Evolutionary conservation across 2,329 filamentous ascomycete genomes (phyloP), one percentile per base, ranked within the genome.

Genomic region (Apiospora koreana): DNA sequence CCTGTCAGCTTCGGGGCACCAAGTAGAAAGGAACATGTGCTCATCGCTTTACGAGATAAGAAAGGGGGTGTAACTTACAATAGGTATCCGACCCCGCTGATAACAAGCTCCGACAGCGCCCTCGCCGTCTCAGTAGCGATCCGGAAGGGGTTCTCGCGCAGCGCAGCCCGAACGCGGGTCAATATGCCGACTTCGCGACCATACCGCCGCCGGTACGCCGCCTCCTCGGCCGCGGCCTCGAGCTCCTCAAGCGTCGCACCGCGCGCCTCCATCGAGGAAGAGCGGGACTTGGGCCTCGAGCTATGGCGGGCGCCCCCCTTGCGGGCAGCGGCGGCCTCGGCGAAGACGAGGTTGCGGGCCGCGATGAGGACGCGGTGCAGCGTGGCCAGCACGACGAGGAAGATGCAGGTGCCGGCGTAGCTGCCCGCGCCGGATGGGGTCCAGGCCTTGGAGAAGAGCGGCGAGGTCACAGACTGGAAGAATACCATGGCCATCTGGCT

Each of bases 381-480:
- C 71, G 91, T 84, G 71, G 91, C 91, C 69, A 98, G 90, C 64
- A 92, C 76, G 78, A 97, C 90, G 71, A 98, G 87, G 83, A 98
- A 98, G 80, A 98, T 93, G 84, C 95, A 97, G 38, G 94, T 97
- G 70, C 90, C 95, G 1, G 94, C 94, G 81, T 98, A 98, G 71
- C 87, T 83, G 75, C 92, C 94, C 4, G 87, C 83, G 43, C 84
- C 90, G 35, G 79, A 82, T 4, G 95, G 95, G 1, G 92, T 92
- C 94, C 95, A 98, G 69, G 85, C 80, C 21, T 82, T 79, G 14
- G 93, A 91, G 83, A 86, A 94, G 64, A 94, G 85, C 3, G 91
- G 85, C 0, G 91, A 93, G 65, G 88, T 88, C 70, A 84, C 82
- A 73, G 86, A 89, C 75, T 87, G 88, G 81, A 92, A 92, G 69